Evolutionary conservation across 2,329 filamentous ascomycete species (phyloP).

Genomic region (Didymella sp.): DNA sequence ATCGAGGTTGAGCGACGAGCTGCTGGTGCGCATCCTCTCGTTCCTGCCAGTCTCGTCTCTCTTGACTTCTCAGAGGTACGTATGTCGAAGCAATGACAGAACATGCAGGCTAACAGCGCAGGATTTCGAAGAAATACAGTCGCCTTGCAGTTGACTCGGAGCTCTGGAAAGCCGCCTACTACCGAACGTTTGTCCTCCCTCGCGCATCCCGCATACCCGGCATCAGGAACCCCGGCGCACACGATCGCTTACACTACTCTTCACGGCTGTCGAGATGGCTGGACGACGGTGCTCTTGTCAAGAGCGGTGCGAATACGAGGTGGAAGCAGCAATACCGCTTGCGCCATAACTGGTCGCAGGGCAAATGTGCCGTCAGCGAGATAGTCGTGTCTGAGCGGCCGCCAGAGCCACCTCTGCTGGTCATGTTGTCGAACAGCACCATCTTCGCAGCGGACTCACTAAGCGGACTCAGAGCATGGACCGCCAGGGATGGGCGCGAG

Average conservation of each 20-base stretch:
- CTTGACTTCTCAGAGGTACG: conserved; percentile 66
- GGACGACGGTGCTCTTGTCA: conserved; percentile 65
- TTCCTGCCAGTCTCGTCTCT: conserved; percentile 75
- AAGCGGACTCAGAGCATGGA: conserved; percentile 80
- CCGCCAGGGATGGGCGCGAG: conserved; percentile 65
- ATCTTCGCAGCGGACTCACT: conserved; percentile 76
- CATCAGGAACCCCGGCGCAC: conserved; percentile 55
- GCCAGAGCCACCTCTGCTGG: conserved; percentile 68
- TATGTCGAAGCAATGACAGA: not conserved
- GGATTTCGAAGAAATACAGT: conserved; percentile 78
- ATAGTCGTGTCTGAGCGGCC: conserved; percentile 66
- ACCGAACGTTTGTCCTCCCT: conserved; percentile 83
- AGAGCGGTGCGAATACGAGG: conserved; percentile 62
- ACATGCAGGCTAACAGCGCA: conserved; percentile 37
- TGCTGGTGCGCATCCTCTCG: conserved; percentile 83
- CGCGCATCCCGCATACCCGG: conserved; percentile 78
- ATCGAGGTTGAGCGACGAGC: conserved; percentile 81
- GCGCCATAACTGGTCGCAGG: conserved; percentile 88
- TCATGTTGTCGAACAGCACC: conserved; percentile 77
- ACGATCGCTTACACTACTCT: conserved; percentile 57
- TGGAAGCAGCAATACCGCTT: conserved; percentile 92
- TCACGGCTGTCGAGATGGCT: conserved; percentile 67
- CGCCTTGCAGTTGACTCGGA: conserved; percentile 80
- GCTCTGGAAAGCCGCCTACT: conserved; percentile 90
- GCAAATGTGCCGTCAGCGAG: conserved; percentile 80